A percentile compares a stretch with the other conserved stretches of the same genome.
Evolutionary conservation across 2,329 filamentous ascomycete species (phyloP).

Genomic region (Spiromastix sp.): DNA sequence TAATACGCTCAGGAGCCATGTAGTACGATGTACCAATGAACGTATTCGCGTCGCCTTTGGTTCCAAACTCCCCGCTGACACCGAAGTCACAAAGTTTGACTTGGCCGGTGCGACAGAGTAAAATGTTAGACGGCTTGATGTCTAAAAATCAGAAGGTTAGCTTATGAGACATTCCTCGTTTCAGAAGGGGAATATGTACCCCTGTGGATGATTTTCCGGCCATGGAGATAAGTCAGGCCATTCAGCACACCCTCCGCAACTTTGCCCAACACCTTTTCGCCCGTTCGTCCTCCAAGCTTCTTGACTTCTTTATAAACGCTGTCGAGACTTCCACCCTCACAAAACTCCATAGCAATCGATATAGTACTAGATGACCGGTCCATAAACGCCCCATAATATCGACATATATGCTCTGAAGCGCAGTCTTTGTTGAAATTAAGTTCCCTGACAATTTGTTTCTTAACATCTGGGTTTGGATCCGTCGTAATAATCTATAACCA

Average conservation of each 20-base stretch:
- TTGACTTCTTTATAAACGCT: constrained; percentile 97
- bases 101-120: constrained; percentile 81
- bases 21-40: constrained; percentile 99
- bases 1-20: constrained; percentile 98
- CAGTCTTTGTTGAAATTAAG: constrained; percentile 97
- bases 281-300: constrained; percentile 84
- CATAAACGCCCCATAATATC: constrained; percentile 94
- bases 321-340: constrained; percentile 90
- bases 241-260: constrained; percentile 90
- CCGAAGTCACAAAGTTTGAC: constrained; percentile 99
- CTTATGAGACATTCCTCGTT: background rate
- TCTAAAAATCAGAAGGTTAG: constrained; percentile 39
- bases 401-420: constrained; percentile 89
- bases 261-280: constrained; percentile 94
- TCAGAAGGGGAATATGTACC: constrained; percentile 24
- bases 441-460: constrained; percentile 95
- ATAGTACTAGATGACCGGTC: constrained; percentile 95
- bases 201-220: constrained; percentile 93
- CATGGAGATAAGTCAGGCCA: constrained; percentile 88
- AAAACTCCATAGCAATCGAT: constrained; percentile 98
- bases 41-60: constrained; percentile 95
- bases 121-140: constrained; percentile 96
- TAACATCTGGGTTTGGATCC: constrained; percentile 93
- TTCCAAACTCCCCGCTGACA: constrained; percentile 94
- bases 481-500: constrained; percentile 78